Evolutionary conservation across 2,329 filamentous ascomycete species (phyloP), one percentile per base, ranked within the genome.

Genomic region (Botrytis medusae): DNA sequence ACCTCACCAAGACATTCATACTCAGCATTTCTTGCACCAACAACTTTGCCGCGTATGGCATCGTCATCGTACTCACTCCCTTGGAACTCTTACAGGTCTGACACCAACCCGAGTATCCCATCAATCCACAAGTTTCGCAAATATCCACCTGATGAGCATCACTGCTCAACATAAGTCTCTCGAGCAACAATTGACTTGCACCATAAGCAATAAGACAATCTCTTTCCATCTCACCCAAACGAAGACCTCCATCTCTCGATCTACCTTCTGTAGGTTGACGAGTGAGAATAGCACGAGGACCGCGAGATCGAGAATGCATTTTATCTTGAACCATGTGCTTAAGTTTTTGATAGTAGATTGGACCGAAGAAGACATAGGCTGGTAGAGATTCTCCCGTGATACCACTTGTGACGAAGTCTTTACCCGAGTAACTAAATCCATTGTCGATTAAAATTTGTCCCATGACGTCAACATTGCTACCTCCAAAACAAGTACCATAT

Each of bases 241-340:
- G 91, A 61, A 99, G 86, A 82, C 96, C 96, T 83, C 96, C 96
- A 77, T 97, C 93, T 73, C 95, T 87, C 14, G 95, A 97, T 79
- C 96, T 90, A 86, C 96, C 96, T 85, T 99, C 96, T 0, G 95
- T 99, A 0, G 96, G 96, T 82, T 99, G 96, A 16, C 96, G 91
- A 0, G 96, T 99, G 40, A 99, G 87, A 76, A 97, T 96, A 40
- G 95, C 95, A 20, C 93, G 89, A 0, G 96, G 97, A 0, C 97
- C 97, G 22, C 94, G 91, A 2, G 95, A 91, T 75, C 96, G 93
- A 46, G 93, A 95, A 84, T 99, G 96, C 96, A 99, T 98, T 85
- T 99, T 99, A 82, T 99, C 96, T 83, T 98, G 95, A 6, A 99
- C 96, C 96, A 99, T 99, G 87, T 99, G 96, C 88, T 99, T 99